Evolutionary conservation across 2,329 filamentous ascomycete species (phyloP).

Genomic region (Rugonectria rugulosa): DNA sequence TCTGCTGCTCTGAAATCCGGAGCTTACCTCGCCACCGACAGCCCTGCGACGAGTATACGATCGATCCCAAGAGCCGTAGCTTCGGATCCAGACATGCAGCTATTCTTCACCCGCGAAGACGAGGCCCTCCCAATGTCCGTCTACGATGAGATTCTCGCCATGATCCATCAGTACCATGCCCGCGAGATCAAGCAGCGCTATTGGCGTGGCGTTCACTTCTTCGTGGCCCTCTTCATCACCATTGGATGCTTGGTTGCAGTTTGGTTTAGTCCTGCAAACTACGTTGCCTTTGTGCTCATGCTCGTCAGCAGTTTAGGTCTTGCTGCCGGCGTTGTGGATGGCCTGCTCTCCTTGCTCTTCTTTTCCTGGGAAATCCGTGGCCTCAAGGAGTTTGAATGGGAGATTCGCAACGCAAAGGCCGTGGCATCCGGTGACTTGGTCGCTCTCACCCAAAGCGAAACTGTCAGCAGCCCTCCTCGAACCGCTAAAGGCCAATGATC

Average conservation of each 20-base stretch:
- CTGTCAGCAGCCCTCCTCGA: conserved; percentile 16
- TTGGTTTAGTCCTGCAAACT: conserved; percentile 84
- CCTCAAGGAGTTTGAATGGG: conserved; percentile 92
- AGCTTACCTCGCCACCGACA: conserved; percentile 35
- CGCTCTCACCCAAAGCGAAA: conserved; percentile 29
- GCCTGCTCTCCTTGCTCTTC: conserved; percentile 86
- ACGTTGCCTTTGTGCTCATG: conserved; percentile 80
- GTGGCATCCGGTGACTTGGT: conserved; percentile 43
- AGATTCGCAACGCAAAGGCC: conserved; percentile 75
- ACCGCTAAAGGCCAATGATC: conserved; percentile 30
- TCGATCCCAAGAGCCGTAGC: conserved; percentile 29
- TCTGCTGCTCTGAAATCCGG: conserved; percentile 37
- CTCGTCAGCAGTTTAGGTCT: conserved; percentile 81
- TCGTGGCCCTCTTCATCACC: conserved; percentile 69
- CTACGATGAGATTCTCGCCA: conserved; percentile 67
- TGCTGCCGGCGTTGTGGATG: conserved; percentile 79
- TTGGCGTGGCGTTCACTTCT: conserved; percentile 78
- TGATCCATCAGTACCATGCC: conserved; percentile 71
- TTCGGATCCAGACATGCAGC: conserved; percentile 43
- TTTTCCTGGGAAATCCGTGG: conserved; percentile 83
- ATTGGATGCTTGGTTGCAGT: conserved; percentile 80
- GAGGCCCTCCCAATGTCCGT: conserved; percentile 26
- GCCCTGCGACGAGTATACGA: conserved; percentile 34
- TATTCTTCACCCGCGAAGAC: conserved; percentile 37
- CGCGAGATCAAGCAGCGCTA: conserved; percentile 77